Evolutionary conservation across 345 rosid genomes (phyloP).

Genomic region (Aquilaria malaccensis): DNA sequence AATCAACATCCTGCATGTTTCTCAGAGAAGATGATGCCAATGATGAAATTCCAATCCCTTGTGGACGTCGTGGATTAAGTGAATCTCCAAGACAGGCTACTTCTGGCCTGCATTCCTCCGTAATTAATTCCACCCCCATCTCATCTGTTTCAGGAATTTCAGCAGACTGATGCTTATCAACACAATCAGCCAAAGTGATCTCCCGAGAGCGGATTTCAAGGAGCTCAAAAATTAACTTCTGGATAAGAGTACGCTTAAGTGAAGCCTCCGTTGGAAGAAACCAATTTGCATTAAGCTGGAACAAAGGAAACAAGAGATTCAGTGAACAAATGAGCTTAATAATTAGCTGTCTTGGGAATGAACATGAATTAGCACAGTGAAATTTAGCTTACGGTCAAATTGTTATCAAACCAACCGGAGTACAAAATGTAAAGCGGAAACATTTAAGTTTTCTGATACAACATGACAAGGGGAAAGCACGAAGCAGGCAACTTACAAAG

Average conservation of each 20-base stretch:
- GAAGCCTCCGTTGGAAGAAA: conserved; percentile 89
- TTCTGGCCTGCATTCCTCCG: conserved; percentile 34
- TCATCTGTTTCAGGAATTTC: conserved; percentile 36
- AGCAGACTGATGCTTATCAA: conserved; percentile 33
- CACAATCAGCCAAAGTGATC: conserved; percentile 23
- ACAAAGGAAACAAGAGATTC: conserved; percentile 14
- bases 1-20: conserved; percentile 51
- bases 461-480: neutral
- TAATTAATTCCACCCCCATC: conserved; percentile 29
- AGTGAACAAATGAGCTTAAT: conserved; percentile 1
- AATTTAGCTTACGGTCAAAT: too few species aligned
- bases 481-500: conserved; percentile 62
- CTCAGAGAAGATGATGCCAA: conserved; percentile 55
- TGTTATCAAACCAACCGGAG: neutral
- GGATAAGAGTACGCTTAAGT: conserved; percentile 79
- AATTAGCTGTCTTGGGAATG: conserved; percentile 7
- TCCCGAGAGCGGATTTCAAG: conserved; percentile 45
- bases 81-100: conserved; percentile 34
- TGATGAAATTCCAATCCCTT: conserved; percentile 70
- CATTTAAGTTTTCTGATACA: neutral
- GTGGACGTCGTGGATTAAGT: conserved; percentile 37
- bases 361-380: neutral
- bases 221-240: conserved; percentile 67
- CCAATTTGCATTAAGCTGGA: conserved; percentile 82
- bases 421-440: conserved; percentile 1